Percentiles rank a stretch among this genome's conserved stretches.
These are phyloP conservation scores for Penicillium maclennaniae DNA, from an alignment of 495 filamentous ascomycete genomes.

Conservation along the genomic window DNA sequence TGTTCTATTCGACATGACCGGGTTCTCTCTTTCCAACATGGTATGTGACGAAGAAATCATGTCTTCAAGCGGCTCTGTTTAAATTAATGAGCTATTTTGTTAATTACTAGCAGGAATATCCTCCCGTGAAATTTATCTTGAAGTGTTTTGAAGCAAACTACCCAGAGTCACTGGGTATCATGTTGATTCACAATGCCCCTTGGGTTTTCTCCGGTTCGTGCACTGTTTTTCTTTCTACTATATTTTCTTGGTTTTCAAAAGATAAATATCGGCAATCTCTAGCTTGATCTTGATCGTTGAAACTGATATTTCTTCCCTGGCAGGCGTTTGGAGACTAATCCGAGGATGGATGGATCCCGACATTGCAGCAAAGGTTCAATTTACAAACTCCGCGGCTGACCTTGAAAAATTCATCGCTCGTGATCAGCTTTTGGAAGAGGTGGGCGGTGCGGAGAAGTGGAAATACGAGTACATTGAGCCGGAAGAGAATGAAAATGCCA, in stretches of 20 bases:
- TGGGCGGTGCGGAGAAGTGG: slow-evolving; percentile 80
- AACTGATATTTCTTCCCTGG: background rate
- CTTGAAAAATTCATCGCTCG: slow-evolving; percentile 65
- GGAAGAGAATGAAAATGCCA: slow-evolving; percentile 59
- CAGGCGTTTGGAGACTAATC: slow-evolving; percentile 78
- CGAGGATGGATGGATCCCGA: slow-evolving; percentile 89
- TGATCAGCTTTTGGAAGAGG: slow-evolving; percentile 63
- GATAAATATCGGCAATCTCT: background rate
- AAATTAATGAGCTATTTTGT: background rate
- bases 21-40: slow-evolving; percentile 91
- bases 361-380: slow-evolving; percentile 84
- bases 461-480: slow-evolving; percentile 79
- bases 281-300: background rate
- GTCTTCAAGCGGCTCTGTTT: background rate
- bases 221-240: background rate
- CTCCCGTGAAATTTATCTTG: slow-evolving; percentile 91
- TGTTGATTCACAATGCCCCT: slow-evolving; percentile 86
- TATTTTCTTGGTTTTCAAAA: too few species aligned
- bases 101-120: slow-evolving; percentile 67
- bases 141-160: slow-evolving; percentile 95
- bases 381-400: slow-evolving; percentile 72
- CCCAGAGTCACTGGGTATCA: slow-evolving; percentile 76
- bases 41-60: slow-evolving; percentile 38
- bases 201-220: slow-evolving; percentile 78
- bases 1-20: slow-evolving; percentile 91